Evolutionary conservation across 805 yeast genomes (phyloP), one percentile per base, ranked within the genome.

Genomic region (Maudiozyma saulgeensis): DNA sequence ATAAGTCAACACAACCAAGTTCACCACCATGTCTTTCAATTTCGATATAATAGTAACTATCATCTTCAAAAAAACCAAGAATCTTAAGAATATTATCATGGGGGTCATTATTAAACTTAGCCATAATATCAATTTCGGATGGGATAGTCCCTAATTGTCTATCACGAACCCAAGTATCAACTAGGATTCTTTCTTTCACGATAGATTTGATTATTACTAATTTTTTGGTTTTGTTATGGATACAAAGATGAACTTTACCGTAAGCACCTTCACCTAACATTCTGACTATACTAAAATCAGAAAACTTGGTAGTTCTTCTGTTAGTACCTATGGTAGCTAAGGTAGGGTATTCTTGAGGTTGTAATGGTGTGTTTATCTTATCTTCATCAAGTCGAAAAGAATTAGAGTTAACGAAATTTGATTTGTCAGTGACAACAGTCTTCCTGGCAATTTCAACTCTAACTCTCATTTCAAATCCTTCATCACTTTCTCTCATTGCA

Each of bases 131-230:
- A 54, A 91, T 91, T 65, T 91, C 99, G 16, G 90, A 81, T 1
- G 98, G 98, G 26, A 91, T 84, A 0, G 96, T 89, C 3, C 98
- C 98, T 35, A 90, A 69, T 52, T 77, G 78, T 19, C 95, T 77
- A 65, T 93, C 98, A 48, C 97, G 75, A 2, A 88, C 95, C 99
- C 99, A 91, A 0, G 97, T 87, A 63, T 93, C 98, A 16, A 91
- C 96, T 57, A 93, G 71, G 57, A 91, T 91, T 49, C 96, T 76
- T 55, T 88, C 95, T 60, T 91, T 91, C 61, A 86, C 84, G 40
- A 91, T 93, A 52, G 93, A 80, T 64, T 91, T 91, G 51, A 90
- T 78, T n/a, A 91, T 85, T 38, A 87, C 82, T 51, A 74, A 76
- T 62, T 85, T 81, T 2, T 67, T 66, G 55, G 84, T 89, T 16